phyloP scores from a whole-genome alignment of 2,329 filamentous ascomycete species.

The Biscogniauxia mediterranea region DNA sequence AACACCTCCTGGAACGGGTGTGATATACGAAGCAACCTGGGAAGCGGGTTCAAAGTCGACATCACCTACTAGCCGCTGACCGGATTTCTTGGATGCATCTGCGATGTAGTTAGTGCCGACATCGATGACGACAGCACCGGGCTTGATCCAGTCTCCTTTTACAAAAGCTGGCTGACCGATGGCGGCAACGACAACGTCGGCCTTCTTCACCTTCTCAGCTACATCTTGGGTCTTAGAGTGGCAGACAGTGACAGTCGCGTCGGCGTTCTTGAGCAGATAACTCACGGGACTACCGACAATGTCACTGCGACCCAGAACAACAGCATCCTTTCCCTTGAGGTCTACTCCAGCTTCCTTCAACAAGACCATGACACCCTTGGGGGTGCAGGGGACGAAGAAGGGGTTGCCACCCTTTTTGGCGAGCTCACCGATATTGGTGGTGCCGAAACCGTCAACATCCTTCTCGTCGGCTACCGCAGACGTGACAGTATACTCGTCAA shows the following conservation, averaged over 20 bases:
- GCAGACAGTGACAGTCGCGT: constrained; percentile 95
- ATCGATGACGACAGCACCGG: constrained; percentile 92
- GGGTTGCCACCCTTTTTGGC: constrained; percentile 91
- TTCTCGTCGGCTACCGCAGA: constrained; percentile 90
- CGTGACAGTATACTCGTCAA: constrained; percentile 87
- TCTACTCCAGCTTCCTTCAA: constrained; percentile 81
- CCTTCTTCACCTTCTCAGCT: constrained; percentile 70
- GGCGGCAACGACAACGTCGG: constrained; percentile 88
- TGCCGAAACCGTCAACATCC: constrained; percentile 96
- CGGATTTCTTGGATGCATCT: constrained; percentile 87
- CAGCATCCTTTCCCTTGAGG: constrained; percentile 84
- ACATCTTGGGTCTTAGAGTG: constrained; percentile 83
- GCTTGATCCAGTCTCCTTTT: constrained; percentile 94
- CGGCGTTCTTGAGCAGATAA: constrained; percentile 90
- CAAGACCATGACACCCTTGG: constrained; percentile 94
- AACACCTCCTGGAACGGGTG: constrained; percentile 93
- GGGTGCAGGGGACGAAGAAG: constrained; percentile 90
- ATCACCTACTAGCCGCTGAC: constrained; percentile 88
- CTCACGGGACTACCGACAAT: constrained; percentile 97
- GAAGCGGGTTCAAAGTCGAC: constrained; percentile 86
- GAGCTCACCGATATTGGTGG: constrained; percentile 91
- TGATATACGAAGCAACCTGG: constrained; percentile 88
- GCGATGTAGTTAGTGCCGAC: constrained; percentile 96
- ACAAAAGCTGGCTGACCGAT: constrained; percentile 87
- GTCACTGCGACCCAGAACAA: constrained; percentile 91